Evolutionary conservation across 2,329 filamentous ascomycete genomes (phyloP), one percentile per base, ranked within the genome.

Genomic region (Akanthomyces uredinophilus): DNA sequence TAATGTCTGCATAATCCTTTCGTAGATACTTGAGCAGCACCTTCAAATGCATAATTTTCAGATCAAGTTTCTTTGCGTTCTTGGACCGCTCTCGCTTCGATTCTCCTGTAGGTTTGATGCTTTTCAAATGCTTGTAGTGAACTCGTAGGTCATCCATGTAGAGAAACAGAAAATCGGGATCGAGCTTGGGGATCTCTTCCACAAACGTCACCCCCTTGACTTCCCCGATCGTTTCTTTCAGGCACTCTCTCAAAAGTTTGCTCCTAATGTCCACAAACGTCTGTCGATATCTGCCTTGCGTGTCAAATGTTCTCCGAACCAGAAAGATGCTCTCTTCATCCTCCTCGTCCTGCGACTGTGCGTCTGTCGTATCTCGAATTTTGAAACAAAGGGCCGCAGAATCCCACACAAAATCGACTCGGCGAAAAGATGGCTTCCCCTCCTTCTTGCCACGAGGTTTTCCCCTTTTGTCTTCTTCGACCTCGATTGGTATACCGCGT

Each of bases 191-290:
- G 0, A 85, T 88, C 50, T 95, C 91, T 63, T 93, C 89, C 5
- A 94, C 90, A 51, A 96, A 76, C 66, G 87, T 93, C 47, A 96
- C 82, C 18, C 90, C 73, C 46, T 72, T 69, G 44, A 73, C 67
- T 32, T 72, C 70, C 5, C 73, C 73, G 4, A 77, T 74, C 46
- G 76, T 70, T 49, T 76, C 73, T 56, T 75, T 73, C 37, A 77
- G 79, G 24, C 85, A 87, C 65, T 92, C 87, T 8, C 88, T 87
- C 4, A 96, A 79, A 18, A 86, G 76, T 67, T 92, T 92, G 71
- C 91, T 95, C 76, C 93, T 95, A 74, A 96, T 90, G 66, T 96
- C 91, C 54, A 96, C 86, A 16, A 87, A 77, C 0, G 92, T 92
- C 70, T 72, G 70, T 68, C 85, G 80, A 68, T 91, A 93, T 69